Evolutionary conservation across 805 yeast genomes (phyloP), one percentile per base, ranked within the genome.

Genomic region (Clavispora asparagi): DNA sequence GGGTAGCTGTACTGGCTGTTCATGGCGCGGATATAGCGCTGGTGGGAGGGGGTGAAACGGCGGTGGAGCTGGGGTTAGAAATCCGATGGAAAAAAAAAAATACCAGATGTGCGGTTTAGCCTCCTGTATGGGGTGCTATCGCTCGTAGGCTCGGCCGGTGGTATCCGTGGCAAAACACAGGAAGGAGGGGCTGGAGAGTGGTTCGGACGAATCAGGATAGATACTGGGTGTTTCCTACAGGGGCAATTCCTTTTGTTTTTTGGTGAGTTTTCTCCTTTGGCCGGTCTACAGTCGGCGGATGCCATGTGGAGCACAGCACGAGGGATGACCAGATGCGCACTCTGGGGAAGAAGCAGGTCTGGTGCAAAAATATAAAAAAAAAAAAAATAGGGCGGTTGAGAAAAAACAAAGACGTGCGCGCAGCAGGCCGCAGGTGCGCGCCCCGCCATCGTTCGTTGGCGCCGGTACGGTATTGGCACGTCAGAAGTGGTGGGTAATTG

Each of bases 1-100:
- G 41, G 25, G 31, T 32, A 40, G 26, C 33, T 35, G 25, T 48
- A 50, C 7, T 49, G 50, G 19, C 44, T 35, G 40, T 49, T 48
- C 54, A 50, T 50, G 26, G 17, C 17, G 35, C 12, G 25, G n/a
- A 16, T 23, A 4, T 6, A 1, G 38, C n/a, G 30, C n/a, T 13
- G 19, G n/a, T 17, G n/a, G 17, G 14, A 10, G 30, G 14, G 16
- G n/a, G 5, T 7, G 31, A 27, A 11, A 25, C 39, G 28, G 11
- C 17, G 16, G 28, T 31, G 28, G 5, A 13, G 28, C 16, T 11
- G 32, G 16, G 14, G 26, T 19, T 19, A 19, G 23, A 19, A 14
- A 14, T 17, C 8, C 10, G 35, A 17, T 5, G 8, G 41, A 41
- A 45, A 36, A 36, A 19, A n/a, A 16, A 26, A 44, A 35, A 40